A percentile compares a stretch with the other conserved stretches of the same genome.
Evolutionary conservation across 2,329 filamentous ascomycete genomes (phyloP).

Genomic region (Cercospora sp.): DNA sequence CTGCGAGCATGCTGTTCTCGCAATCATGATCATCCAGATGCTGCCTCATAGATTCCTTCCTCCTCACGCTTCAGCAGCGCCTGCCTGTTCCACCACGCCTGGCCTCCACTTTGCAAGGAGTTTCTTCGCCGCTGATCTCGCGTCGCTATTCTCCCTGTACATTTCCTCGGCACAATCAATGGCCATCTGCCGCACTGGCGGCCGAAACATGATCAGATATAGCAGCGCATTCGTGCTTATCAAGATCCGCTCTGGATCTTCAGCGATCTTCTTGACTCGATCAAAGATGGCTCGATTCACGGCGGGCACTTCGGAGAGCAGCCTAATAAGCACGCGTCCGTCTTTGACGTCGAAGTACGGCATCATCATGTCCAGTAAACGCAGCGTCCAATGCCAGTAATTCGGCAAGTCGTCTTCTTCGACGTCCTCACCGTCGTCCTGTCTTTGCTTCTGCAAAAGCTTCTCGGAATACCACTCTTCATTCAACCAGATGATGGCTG

Average conservation of each 20-base stretch:
- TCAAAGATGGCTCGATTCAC: slow-evolving; percentile 71
- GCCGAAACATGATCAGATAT: slow-evolving; percentile 61
- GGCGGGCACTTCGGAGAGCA: slow-evolving; percentile 86
- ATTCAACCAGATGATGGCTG: slow-evolving; percentile 89
- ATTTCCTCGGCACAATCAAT: slow-evolving; percentile 61
- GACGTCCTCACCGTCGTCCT: slow-evolving; percentile 18
- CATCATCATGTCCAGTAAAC: slow-evolving; percentile 80
- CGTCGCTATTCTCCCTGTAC: slow-evolving; percentile 54
- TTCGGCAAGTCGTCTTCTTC: slow-evolving; percentile 28
- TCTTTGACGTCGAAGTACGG: slow-evolving; percentile 91
- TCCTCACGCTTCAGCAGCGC: background rate
- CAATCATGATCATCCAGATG: background rate
- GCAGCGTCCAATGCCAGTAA: slow-evolving; percentile 35
- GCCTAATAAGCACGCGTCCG: slow-evolving; percentile 77
- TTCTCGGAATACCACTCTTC: slow-evolving; percentile 98
- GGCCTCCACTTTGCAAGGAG: slow-evolving; percentile 59
- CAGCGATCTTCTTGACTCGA: slow-evolving; percentile 65
- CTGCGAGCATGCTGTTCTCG: background rate
- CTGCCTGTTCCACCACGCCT: slow-evolving; percentile 41
- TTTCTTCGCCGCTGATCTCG: slow-evolving; percentile 53
- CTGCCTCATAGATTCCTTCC: background rate
- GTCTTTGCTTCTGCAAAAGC: slow-evolving; percentile 49
- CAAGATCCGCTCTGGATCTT: slow-evolving; percentile 63
- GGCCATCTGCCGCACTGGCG: slow-evolving; percentile 58
- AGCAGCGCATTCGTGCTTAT: slow-evolving; percentile 60